phyloP scores from a whole-genome alignment of 1,284 basidiomycete species.

The Amylostereum chailletii region DNA sequence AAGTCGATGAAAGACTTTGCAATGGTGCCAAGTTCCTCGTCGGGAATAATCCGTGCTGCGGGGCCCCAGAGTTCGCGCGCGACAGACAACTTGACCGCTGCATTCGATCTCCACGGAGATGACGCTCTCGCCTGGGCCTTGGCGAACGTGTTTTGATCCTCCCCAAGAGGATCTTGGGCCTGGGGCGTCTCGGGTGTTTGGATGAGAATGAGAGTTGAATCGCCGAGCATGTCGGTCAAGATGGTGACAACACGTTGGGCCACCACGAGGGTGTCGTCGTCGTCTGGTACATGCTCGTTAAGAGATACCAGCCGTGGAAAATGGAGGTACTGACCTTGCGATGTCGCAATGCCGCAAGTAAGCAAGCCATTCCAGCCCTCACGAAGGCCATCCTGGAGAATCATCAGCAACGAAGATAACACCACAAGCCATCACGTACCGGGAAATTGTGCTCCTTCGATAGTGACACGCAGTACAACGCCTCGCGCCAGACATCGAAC shows the following conservation, averaged over 20 bases:
- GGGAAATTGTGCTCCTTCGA: conserved; percentile 27
- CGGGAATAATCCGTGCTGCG: conserved; percentile 33
- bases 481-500: conserved; percentile 47
- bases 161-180: conserved; percentile 4
- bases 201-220: conserved; percentile 40
- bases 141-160: background rate
- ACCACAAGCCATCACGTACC: conserved; percentile 22
- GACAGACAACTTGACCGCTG: conserved; percentile 40
- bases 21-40: conserved; percentile 28
- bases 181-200: conserved; percentile 15
- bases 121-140: background rate
- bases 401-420: background rate
- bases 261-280: conserved; percentile 27
- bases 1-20: conserved; percentile 36
- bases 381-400: background rate
- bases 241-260: conserved; percentile 31
- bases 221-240: conserved; percentile 42
- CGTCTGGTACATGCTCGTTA: conserved; percentile 17
- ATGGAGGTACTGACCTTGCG: conserved; percentile 14
- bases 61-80: conserved; percentile 47
- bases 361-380: background rate
- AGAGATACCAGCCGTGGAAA: background rate
- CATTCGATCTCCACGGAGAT: conserved; percentile 23
- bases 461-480: conserved; percentile 34
- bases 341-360: conserved; percentile 1